phyloP scores from a whole-genome alignment of 164 flowering plant genomes.

The Umbellularia californica region DNA sequence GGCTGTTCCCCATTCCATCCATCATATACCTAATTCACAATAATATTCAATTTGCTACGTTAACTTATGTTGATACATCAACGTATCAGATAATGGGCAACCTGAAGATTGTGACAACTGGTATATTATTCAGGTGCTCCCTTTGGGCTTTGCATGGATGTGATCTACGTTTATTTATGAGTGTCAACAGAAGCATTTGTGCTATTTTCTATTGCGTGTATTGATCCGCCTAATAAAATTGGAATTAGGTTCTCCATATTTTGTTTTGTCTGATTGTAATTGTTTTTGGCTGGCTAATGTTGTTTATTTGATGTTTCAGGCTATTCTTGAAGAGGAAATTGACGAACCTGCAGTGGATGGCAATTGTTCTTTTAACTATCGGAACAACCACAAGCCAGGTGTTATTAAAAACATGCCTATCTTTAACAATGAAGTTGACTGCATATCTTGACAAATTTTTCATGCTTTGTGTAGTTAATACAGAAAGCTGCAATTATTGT shows the following conservation, averaged over 20 bases:
- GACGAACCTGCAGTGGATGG: slow-evolving; percentile 94
- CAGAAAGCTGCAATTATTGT: neutral
- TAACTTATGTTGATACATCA: slow-evolving; percentile 90
- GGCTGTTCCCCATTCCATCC: slow-evolving; percentile 83
- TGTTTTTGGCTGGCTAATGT: neutral
- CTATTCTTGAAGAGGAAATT: slow-evolving; percentile 75
- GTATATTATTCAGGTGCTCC: slow-evolving; percentile 81
- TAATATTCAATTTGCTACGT: slow-evolving; percentile 94
- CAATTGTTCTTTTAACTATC: slow-evolving; percentile 79
- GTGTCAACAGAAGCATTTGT: neutral
- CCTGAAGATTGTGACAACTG: slow-evolving; percentile 92
- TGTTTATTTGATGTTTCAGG: slow-evolving; percentile 36
- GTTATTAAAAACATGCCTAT: slow-evolving; percentile 4
- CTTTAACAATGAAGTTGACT: neutral
- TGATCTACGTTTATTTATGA: neutral
- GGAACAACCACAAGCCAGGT: slow-evolving; percentile 99
- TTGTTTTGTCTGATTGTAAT: neutral
- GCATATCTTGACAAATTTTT: neutral
- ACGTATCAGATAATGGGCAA: slow-evolving; percentile 98
- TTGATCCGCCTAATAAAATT: neutral
- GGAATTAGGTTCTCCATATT: neutral
- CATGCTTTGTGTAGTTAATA: neutral
- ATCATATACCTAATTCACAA: slow-evolving; percentile 88
- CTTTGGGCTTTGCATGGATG: neutral
- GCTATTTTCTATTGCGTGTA: neutral